Evolutionary conservation across 192 early-diverging fungal genomes (phyloP), one percentile per base, ranked within the genome.

Genomic region (Entrophospora sp.): DNA sequence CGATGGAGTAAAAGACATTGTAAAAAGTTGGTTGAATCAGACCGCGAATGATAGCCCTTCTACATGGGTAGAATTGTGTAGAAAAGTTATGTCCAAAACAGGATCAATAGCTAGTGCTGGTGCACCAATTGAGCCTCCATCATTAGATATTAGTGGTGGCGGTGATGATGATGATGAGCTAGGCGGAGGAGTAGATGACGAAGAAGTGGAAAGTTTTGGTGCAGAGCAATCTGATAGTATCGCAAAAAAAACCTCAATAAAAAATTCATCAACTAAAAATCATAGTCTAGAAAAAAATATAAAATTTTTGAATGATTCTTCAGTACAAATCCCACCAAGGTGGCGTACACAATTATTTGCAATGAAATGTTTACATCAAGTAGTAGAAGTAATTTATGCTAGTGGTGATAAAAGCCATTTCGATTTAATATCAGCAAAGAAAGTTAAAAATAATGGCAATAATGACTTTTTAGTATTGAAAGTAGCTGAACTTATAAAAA

Each of bases 281-380:
- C 51, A n/a, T 1, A 53, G 24, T 40, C 30, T 51, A 25, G 44
- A 34, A 20, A 46, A 64, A 24, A 64, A 34, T 22, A 64, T 30
- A 25, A n/a, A 35, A 25, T 44, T 36, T 8, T 28, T 30, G 8
- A 16, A 25, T 30, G 61, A 64, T 24, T 13, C 44, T 22, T n/a
- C n/a, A n/a, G 55, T 73, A 6, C 72, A 79, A 30, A 73, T 84
- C 6, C 82, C 82, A 35, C 80, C 82, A 1, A 70, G 78, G 5
- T 94, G 92, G 92, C 66, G 88, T 37, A 94, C 90, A 0, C 89
- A 92, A 42, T 70, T 87, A 13, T 91, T 92, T 75, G 90, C 89
- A 1, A 59, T 94, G 4, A 73, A 79, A 27, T 94, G 90, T 64
- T 72, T 94, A 7, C 79, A 84, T 12, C 79, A 80, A 65, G 72